Conservation (phyloP, 169 alveolate species). For the Cryptosporidium baileyi region DNA sequence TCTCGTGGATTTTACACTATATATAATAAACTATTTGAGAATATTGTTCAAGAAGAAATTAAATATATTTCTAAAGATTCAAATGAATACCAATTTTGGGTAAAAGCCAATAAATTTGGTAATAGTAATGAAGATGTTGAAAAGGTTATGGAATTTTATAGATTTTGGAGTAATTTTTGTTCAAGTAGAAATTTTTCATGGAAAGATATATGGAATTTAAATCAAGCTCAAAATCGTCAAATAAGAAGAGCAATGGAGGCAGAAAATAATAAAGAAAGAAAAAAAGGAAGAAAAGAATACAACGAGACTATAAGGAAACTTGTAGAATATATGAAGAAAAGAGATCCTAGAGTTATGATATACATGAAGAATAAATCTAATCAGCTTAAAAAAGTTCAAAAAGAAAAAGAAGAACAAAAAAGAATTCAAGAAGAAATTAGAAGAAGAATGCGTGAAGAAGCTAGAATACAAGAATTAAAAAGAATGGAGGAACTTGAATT, state of each 20-base stretch:
- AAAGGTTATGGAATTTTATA: slow-evolving; percentile 79
- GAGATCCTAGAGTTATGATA: slow-evolving; percentile 72
- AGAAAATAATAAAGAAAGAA: slow-evolving; percentile 81
- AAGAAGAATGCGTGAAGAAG: slow-evolving; percentile 40
- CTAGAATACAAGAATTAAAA: slow-evolving; percentile 71
- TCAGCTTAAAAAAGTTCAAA: neutral
- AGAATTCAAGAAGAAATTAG: slow-evolving; percentile 36
- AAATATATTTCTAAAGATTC: slow-evolving; percentile 68
- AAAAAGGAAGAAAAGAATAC: slow-evolving; percentile 79
- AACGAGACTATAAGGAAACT: slow-evolving; percentile 78
- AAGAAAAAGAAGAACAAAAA: slow-evolving; percentile 50
- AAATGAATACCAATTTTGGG: slow-evolving; percentile 70
- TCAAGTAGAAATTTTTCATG: slow-evolving; percentile 79
- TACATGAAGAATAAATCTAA: slow-evolving; percentile 57
- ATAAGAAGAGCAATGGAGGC: slow-evolving; percentile 78
- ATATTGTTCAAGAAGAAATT: slow-evolving; percentile 77
- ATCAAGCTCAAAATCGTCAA: slow-evolving; percentile 78
- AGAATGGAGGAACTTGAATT: slow-evolving; percentile 70
- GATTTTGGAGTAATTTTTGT: slow-evolving; percentile 82
- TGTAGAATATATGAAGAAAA: slow-evolving; percentile 77
- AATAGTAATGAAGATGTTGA: slow-evolving; percentile 74
- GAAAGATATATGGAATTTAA: slow-evolving; percentile 80
- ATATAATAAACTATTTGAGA: slow-evolving; percentile 78
- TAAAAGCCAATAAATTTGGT: slow-evolving; percentile 77
- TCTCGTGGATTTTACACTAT: slow-evolving; percentile 79